Evolutionary conservation across 2,329 filamentous ascomycete genomes (phyloP).

Genomic region (Periconia digitata): DNA sequence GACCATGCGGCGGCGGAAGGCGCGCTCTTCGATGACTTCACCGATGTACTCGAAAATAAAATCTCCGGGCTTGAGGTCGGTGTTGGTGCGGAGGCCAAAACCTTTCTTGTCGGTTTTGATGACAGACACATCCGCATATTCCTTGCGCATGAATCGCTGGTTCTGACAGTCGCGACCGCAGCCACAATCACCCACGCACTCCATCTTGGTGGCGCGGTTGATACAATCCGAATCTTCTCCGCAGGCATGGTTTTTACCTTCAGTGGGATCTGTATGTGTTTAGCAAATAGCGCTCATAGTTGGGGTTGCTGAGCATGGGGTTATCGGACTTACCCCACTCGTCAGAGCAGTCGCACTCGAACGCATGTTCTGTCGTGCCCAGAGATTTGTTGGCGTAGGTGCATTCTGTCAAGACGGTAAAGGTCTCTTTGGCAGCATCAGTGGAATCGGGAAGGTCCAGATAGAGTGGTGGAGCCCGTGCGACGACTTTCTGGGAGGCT

Average conservation of each 20-base stretch:
- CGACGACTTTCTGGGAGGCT: conserved; percentile 67
- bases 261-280: conserved; percentile 50
- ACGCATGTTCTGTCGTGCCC: conserved; percentile 85
- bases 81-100: conserved; percentile 83
- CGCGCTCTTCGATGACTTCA: conserved; percentile 92
- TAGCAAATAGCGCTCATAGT: conserved; percentile 24
- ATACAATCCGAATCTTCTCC: conserved; percentile 98
- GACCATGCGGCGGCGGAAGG: conserved; percentile 85
- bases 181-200: conserved; percentile 84
- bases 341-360: conserved; percentile 93
- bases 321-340: conserved; percentile 77
- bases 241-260: conserved; percentile 74
- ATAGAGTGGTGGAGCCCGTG: conserved; percentile 68
- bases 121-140: conserved; percentile 89
- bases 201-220: conserved; percentile 97
- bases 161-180: conserved; percentile 90
- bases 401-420: conserved; percentile 81
- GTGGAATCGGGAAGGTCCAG: conserved; percentile 77
- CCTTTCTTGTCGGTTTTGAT: conserved; percentile 99
- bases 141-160: conserved; percentile 86
- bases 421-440: conserved; percentile 71
- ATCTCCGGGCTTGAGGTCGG: conserved; percentile 75
- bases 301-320: conserved; percentile 8
- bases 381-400: conserved; percentile 90
- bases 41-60: conserved; percentile 99